Evolutionary conservation across 2,329 filamentous ascomycete species (phyloP), one percentile per base, ranked within the genome.

Genomic region (Sarocladium kiliense): DNA sequence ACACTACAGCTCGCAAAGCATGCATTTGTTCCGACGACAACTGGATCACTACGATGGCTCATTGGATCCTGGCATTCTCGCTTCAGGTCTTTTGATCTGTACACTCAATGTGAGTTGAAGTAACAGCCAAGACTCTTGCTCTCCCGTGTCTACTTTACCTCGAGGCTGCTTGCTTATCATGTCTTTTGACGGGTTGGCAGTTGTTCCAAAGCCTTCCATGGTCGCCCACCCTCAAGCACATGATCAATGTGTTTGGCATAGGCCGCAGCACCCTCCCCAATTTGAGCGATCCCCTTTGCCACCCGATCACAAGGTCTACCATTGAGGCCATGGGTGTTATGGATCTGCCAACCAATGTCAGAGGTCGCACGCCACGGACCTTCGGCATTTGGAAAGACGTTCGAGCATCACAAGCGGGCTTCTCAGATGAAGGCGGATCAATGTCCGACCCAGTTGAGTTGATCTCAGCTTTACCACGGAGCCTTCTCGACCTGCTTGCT

Each of bases 381-480:
- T 55, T 61, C 50, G 58, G 57, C 18, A 32, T 61, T 3, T 61
- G 59, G 58, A 54, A 53, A 11, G 21, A 55, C 19, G 19, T 44
- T 3, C 39, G 39, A 9, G 39, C 39, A 9, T 21, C 39, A 23
- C 39, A 44, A 18, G 18, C 39, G 14, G 14, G 14, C 7, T 44
- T 44, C 39, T 4, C 14, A 11, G 18, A 21, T 21, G 39, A 7
- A 7, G 39, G 23, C n/a, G 19, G 7, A 23, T 44, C 4, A 49
- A 54, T 14, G 58, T 60, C n/a, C 21, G 47, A 34, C 23, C n/a
- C 5, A 12, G 49, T 66, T 1, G 67, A 70, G 47, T 57, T 56
- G 2, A 55, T 66, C 2, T 61, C 64, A 3, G 65, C 65, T 1
- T 16, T 67, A 4, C 65, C 65, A 1, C 61, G 65, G 10, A 59